Percentiles rank a stretch among this genome's conserved stretches.
Conservation (phyloP, 2,329 filamentous ascomycete species). For the Aureobasidium mangrovei region DNA sequence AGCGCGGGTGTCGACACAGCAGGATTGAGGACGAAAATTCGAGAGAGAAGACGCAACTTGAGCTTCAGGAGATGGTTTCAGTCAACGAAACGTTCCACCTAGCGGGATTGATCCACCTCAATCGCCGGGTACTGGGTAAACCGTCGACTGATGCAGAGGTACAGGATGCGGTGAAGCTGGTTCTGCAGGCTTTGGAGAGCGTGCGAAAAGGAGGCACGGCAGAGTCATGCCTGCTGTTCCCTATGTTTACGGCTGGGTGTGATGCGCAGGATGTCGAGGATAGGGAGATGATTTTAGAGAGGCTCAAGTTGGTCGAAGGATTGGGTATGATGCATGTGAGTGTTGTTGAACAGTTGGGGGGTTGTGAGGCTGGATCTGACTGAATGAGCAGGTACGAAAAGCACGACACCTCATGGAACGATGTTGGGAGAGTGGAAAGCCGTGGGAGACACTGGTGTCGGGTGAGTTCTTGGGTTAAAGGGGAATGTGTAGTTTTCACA, state of each 20-base stretch:
- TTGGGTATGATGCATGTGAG: conserved; percentile 68
- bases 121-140: conserved; percentile 62
- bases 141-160: conserved; percentile 51
- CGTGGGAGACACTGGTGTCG: conserved; percentile 59
- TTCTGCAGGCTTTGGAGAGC: conserved; percentile 53
- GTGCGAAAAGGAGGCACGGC: conserved; percentile 60
- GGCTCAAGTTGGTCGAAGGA: conserved; percentile 59
- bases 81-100: conserved; percentile 74
- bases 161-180: conserved; percentile 52
- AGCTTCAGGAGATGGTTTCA: conserved; percentile 53
- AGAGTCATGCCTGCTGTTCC: conserved; percentile 68
- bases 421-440: conserved; percentile 58
- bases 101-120: conserved; percentile 66
- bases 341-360: not conserved
- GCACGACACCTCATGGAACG: conserved; percentile 58
- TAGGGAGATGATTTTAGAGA: conserved; percentile 52
- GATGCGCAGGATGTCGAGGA: conserved; percentile 53
- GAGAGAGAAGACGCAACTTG: conserved; percentile 24
- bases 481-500: not conserved
- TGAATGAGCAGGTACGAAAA: conserved; percentile 41
- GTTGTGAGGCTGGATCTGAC: not conserved
- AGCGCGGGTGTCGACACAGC: conserved; percentile 34
- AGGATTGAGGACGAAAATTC: conserved; percentile 29
- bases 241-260: conserved; percentile 75
- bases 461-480: conserved; percentile 58